Evolutionary conservation across 306 rosid genomes (phyloP), one percentile per base, ranked within the genome.

Genomic region (Dryas alaskensis): DNA sequence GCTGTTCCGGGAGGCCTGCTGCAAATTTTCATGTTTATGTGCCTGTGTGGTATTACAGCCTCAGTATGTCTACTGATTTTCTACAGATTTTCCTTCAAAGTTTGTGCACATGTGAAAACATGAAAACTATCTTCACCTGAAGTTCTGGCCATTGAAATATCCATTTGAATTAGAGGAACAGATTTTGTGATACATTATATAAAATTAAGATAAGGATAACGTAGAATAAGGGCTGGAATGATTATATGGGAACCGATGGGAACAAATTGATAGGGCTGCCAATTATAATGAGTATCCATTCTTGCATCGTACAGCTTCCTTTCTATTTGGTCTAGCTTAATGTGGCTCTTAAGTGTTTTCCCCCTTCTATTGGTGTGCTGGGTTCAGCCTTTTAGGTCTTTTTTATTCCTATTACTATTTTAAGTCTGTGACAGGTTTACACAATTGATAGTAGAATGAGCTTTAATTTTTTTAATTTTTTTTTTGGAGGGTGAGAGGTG

Each of bases 1-100:
- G 99, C 99, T 77, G 82, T 95, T 82, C 92, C 92, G 1, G 99
- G 99, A 65, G 99, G 99, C 45, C 89, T 95, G 75, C 93, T 95
- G 40, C 99, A 95, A 82, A 92, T 95, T 72, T 81, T 90, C 84
- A 78, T 95, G 62, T 92, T 95, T 82, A 95, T 95, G 92, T 95
- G 98, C 87, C 84, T 95, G 78, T 87, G 92, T 83, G 99, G 99
- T 73, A 86, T 95, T 76, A 88, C 88, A 39, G 98, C 97, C 81
- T 87, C 90, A 82, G 99, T 95, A 92, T 76, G 94, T 69, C 50
- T 61, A 31, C 59, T 67, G 5, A 14, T 57, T 25, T 76, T 62
- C 31, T 17, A 16, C 25, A 7, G 39, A 43, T 57, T 17, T 47
- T 6, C 43, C 65, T 10, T 13, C 19, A 19, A 67, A 52, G 16